These are phyloP conservation scores for Tetragonia tetragonoides DNA, from an alignment of 148 eudicot genomes.

Conservation along the genomic window DNA sequence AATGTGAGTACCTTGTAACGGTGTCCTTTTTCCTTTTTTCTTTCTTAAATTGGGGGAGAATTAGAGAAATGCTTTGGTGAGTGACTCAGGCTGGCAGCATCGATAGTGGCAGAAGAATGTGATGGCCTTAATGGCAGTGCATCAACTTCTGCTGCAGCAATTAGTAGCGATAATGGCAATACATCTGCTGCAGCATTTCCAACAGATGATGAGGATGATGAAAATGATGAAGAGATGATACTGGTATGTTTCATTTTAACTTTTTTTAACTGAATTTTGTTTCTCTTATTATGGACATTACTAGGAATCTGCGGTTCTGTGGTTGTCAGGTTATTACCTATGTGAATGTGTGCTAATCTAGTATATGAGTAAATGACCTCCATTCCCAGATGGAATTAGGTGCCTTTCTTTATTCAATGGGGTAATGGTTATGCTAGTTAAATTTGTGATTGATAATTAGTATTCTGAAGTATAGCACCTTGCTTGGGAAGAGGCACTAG, in stretches of 20 bases:
- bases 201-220: constrained; percentile 50
- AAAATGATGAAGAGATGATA: constrained; percentile 87
- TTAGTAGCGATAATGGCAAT: constrained; percentile 32
- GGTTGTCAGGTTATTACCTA: background rate
- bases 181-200: constrained; percentile 34
- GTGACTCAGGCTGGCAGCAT: constrained; percentile 87
- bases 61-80: constrained; percentile 14
- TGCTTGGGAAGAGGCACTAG: background rate
- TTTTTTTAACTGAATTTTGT: background rate
- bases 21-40: background rate
- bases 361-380: background rate
- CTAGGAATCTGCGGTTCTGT: background rate
- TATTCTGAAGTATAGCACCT: background rate
- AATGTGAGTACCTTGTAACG: constrained; percentile 51
- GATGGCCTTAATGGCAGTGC: constrained; percentile 36
- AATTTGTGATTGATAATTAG: background rate
- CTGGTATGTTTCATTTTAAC: constrained; percentile 39
- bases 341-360: background rate
- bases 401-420: background rate
- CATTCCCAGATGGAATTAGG: background rate
- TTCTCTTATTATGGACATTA: background rate
- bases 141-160: constrained; percentile 43
- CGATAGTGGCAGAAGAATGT: constrained; percentile 75
- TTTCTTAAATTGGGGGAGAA: constrained; percentile 2
- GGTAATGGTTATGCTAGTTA: background rate